Percentiles rank a stretch among this genome's conserved stretches.
These are phyloP conservation scores for Rhytidhysteron rufulum DNA, from an alignment of 2,329 filamentous ascomycete genomes.

Conservation along the genomic window DNA sequence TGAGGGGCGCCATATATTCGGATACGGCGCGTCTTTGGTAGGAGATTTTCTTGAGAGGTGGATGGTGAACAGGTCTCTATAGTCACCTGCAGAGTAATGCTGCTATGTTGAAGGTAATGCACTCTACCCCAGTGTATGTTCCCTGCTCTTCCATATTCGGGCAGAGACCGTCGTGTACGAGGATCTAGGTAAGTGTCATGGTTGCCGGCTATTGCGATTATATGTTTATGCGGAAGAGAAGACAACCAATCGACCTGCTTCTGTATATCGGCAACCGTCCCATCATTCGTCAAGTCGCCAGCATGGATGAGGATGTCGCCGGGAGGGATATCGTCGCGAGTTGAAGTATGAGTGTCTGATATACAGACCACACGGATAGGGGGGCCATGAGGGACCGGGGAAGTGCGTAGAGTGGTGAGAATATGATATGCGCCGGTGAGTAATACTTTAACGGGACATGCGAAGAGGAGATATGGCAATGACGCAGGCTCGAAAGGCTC, in stretches of 20 bases:
- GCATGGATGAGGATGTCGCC: constrained; percentile 86
- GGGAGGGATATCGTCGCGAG: constrained; percentile 49
- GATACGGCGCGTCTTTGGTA: constrained; percentile 45
- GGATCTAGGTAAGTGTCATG: constrained; percentile 80
- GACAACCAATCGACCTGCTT: constrained; percentile 74
- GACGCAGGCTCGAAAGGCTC: constrained; percentile 47
- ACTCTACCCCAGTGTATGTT: constrained; percentile 62
- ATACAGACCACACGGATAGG: constrained; percentile 75
- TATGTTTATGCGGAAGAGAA: constrained; percentile 67
- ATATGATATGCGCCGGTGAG: constrained; percentile 62
- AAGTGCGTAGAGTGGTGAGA: not conserved
- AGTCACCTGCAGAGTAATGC: constrained; percentile 57
- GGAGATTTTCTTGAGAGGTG: too few species aligned
- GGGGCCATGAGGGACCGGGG: constrained; percentile 6
- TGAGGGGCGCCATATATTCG: constrained; percentile 74
- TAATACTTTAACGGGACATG: constrained; percentile 64
- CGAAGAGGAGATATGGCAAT: constrained; percentile 60
- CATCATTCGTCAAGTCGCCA: constrained; percentile 69
- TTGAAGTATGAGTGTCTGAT: constrained; percentile 72
- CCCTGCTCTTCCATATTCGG: constrained; percentile 9
- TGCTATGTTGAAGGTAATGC: constrained; percentile 67
- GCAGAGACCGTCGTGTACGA: constrained; percentile 46
- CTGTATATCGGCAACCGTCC: constrained; percentile 72
- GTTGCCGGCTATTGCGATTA: constrained; percentile 78
- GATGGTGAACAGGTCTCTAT: too few species aligned